Base-by-base conservation (phyloP, 345 rosid species). In the Gossypium stocksii region DNA sequence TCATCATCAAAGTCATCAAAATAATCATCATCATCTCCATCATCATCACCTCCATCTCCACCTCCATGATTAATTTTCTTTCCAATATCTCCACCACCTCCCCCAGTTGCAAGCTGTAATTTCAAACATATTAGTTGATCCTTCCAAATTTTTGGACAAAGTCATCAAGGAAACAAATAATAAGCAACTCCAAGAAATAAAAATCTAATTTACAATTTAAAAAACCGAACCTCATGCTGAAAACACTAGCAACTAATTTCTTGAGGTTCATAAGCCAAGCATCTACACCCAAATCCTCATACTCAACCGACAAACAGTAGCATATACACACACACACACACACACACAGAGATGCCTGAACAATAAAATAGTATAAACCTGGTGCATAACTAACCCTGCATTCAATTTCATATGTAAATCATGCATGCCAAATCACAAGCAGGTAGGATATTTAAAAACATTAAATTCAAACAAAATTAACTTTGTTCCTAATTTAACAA, bases 11-110 rank as follows among this genome's bases (percentile, higher is more conserved):
- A 91, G 59, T 95, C 97, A 49, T 92, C 98, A 27, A 89, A 95
- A 84, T 93, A 95, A 73, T 95, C 92, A 58, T 93, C 98, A 80
- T 93, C 98, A 76, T 95, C 98, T 14, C 93, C 99, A 63, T 85
- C 97, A 78, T 91, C 99, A 65, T 90, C 97, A 49, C 97, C 99
- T 80, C 98, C 99, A 77, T 91, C 97, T 4, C 98, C 98, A 73
- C 98, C 98, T 78, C 98, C 98, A 70, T 84, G 82, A 85, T 81
- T 89, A 81, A 90, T 86, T 77, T 73, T 86, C 85, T 93, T 95
- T 77, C 99, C 98, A 81, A 87, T 89, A 85, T 91, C 91, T 64
- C 97, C 98, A 29, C 98, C 97, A 20, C 98, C 97, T 72, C 98
- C 97, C 3, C 97, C 98, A 10, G 85, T 80, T 3, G 89, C 98